Base-by-base conservation (phyloP, 164 flowering plant genomes). In the Platanus orientalis region DNA sequence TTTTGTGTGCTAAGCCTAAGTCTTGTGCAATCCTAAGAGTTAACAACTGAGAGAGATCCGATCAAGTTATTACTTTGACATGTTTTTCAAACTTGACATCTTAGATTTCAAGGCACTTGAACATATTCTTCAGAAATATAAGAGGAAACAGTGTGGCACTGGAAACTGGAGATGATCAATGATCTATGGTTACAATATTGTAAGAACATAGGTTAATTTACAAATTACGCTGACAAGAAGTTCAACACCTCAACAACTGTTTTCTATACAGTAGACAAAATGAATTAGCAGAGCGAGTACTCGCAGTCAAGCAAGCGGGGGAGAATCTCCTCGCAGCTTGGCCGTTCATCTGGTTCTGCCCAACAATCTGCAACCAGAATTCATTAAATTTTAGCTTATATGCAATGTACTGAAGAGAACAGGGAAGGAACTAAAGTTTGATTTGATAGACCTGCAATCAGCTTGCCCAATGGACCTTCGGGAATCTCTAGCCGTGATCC, bases 381-480 rank as follows among this genome's bases (percentile, higher is more conserved):
- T 36, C 57, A 65, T 34, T 0, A 62, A 29, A 27, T 29, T 34
- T 65, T 28, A 59, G 49, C 4, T 5, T 32, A 1, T 62, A 30
- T 2, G 3, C 12, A 32, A 23, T 34, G 54, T 5, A 28, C 16
- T 6, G 30, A 9, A 13, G 25, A 48, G 28, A 53, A 54, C 1
- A 57, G 14, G 47, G 16, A 56, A 53, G 28, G 16, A 63, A 30
- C 1, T 45, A 14, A 17, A 51, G 3, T 13, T 45, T 21, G 9
- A 34, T 53, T n/a, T 53, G 49, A 26, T 2, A 19, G 34, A 89
- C 97, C 99, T 81, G 90, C 73, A 58, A 95, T 95, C 7, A 91
- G 76, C 73, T 81, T 82, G 76, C 97, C 92, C 51, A 94, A 58
- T 1, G 97, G 96, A 27, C 97, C 99, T 74, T 89, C 97, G 19